Evolutionary conservation across 1,139 yeast species (phyloP).

Genomic region (Saccharomyces hybrid): DNA sequence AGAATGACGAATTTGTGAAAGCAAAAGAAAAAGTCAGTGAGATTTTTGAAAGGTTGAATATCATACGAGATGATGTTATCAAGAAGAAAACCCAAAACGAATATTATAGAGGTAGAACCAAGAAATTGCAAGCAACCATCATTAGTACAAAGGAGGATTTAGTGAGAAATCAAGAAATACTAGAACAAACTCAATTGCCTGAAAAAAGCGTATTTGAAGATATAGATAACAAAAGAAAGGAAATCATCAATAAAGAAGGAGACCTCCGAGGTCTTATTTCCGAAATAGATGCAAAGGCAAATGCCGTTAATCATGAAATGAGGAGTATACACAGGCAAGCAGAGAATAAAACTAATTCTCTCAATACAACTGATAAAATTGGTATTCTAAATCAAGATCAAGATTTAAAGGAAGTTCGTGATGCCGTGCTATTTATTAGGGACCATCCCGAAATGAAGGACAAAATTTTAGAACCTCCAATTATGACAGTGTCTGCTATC

Average conservation of each 20-base stretch:
- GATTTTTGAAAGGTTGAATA: constrained; percentile 18
- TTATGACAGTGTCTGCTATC: constrained; percentile 53
- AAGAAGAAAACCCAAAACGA: constrained; percentile 23
- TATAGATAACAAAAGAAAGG: constrained; percentile 12
- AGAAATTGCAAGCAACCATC: constrained; percentile 21
- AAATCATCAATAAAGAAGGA: constrained; percentile 14
- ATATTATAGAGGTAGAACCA: constrained; percentile 21
- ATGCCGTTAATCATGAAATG: constrained; percentile 14
- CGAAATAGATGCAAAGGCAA: constrained; percentile 17
- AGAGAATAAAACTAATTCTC: constrained; percentile 25
- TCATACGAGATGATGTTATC: constrained; percentile 19
- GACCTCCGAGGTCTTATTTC: constrained; percentile 7
- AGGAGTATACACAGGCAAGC: constrained; percentile 15
- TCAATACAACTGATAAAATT: constrained; percentile 47
- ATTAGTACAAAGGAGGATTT: constrained; percentile 24
- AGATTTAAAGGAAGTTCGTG: constrained; percentile 30
- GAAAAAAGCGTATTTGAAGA: constrained; percentile 19
- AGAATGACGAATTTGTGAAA: constrained; percentile 24
- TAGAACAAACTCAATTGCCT: constrained; percentile 19
- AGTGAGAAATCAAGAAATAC: constrained; percentile 18
- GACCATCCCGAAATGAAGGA: constrained; percentile 34
- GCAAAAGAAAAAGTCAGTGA: constrained; percentile 10
- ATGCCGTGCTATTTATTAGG: constrained; percentile 39
- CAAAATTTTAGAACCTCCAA: constrained; percentile 65
- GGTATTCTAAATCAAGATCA: constrained; percentile 31